phyloP scores from a whole-genome alignment of 2,329 filamentous ascomycete species.

The Pyricularia grisea region DNA sequence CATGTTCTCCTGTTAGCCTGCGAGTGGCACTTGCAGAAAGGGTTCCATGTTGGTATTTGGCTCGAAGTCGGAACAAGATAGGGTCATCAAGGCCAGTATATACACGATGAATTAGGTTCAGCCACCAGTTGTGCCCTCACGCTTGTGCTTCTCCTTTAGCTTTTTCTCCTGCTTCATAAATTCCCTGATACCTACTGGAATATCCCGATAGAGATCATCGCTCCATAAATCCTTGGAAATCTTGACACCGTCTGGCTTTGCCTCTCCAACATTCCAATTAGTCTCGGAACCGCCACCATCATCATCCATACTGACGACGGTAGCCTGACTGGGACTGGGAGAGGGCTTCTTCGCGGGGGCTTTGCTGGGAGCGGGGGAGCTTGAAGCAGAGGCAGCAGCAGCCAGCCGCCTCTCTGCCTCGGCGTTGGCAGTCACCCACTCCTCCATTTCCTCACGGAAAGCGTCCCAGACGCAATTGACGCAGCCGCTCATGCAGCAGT shows the following conservation, averaged over 20 bases:
- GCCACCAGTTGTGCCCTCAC: constrained; percentile 40
- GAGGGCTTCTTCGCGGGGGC: too few species aligned
- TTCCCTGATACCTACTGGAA: constrained; percentile 88
- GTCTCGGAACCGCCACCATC: constrained; percentile 68
- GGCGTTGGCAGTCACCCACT: constrained; percentile 61
- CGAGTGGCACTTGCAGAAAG: not conserved
- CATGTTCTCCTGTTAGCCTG: not conserved
- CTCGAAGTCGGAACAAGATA: not conserved
- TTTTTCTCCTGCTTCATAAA: constrained; percentile 97
- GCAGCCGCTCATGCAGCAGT: constrained; percentile 98
- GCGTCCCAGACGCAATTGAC: constrained; percentile 96
- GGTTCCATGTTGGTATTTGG: not conserved
- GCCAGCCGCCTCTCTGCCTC: constrained; percentile 50
- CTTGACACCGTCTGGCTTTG: constrained; percentile 17
- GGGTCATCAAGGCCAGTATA: not conserved
- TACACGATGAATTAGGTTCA: constrained; percentile 13
- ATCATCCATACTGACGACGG: constrained; percentile 59
- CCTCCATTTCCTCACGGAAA: constrained; percentile 85
- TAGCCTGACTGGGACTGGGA: constrained; percentile 6
- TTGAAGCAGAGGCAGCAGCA: constrained; percentile 9
- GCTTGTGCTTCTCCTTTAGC: constrained; percentile 64
- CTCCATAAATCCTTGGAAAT: constrained; percentile 45
- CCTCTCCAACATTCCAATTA: constrained; percentile 45
- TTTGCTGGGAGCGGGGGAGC: not conserved
- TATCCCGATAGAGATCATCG: constrained; percentile 63